Base-by-base conservation (phyloP, 2,329 filamentous ascomycete genomes). In the Fusarium sp. region DNA sequence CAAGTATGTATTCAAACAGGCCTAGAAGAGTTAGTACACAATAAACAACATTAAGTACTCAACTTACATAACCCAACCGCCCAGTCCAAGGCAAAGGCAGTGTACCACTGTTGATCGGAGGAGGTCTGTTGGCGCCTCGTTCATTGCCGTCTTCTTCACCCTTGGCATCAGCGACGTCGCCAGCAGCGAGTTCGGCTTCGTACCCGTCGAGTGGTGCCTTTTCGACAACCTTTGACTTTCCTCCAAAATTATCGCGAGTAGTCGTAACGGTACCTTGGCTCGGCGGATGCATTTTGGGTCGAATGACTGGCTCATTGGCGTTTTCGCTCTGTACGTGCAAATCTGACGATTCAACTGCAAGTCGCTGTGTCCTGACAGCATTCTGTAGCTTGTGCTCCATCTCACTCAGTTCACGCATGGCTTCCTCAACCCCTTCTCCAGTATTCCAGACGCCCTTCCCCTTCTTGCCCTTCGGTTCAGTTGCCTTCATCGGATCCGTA, bases 1-100 rank as follows among this genome's bases (percentile, higher is more conserved):
- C 3, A 98, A 85, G 78, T 98, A 98, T 0, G 95, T 98, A 77
- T 97, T 97, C 17, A 98, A 82, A 76, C 95, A 98, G 13, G 95
- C 94, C 92, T 87, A 58, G 5, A 1, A 4, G 3, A 72, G 62
- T 72, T 34, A 71, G 55, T 13, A 11, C 9, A 4, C 31, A 13
- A 69, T 11, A 17, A 65, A 43, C 22, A 17, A 42, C 3, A 13
- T 9, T 3, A 3, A 33, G 1, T 2, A 2, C 7, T 6, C 0
- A 15, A 62, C 90, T 82, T 79, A 95, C 94, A 86, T 97, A 98
- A 60, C 95, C 95, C 65, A 98, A 78, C 28, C 95, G 87, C 1
- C 95, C 95, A 80, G 91, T 94, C 95, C 95, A 98, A 1, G 95
- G 95, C 22, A 98, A 79, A 24, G 95, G 95, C 20, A 98, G 84